These are phyloP conservation scores for Rutstroemia sp. DNA, from an alignment of 2,329 filamentous ascomycete genomes.

Conservation along the genomic window DNA sequence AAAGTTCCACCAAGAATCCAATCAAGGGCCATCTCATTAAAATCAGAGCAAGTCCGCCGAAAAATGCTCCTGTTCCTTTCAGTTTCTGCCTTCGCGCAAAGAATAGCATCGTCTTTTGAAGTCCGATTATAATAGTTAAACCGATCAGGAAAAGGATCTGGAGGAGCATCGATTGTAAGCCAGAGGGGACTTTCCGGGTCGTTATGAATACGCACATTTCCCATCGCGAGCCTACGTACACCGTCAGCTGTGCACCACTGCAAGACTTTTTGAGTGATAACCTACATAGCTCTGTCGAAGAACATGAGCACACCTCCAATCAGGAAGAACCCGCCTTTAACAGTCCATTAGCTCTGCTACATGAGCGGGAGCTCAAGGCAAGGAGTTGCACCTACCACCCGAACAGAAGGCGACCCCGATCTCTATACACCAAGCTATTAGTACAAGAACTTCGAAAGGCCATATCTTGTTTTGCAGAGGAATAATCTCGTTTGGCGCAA, in stretches of 20 bases:
- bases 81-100: constrained; percentile 91
- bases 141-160: constrained; percentile 97
- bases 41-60: constrained; percentile 75
- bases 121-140: constrained; percentile 89
- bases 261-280: constrained; percentile 15
- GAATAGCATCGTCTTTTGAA: constrained; percentile 85
- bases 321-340: constrained; percentile 82
- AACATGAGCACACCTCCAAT: constrained; percentile 92
- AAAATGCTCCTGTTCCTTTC: constrained; percentile 85
- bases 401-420: constrained; percentile 97
- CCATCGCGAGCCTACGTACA: constrained; percentile 79
- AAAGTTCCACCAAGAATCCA: constrained; percentile 84
- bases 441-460: constrained; percentile 9
- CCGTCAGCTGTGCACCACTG: background rate
- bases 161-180: constrained; percentile 8
- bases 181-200: constrained; percentile 37
- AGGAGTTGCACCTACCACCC: constrained; percentile 62
- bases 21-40: constrained; percentile 84
- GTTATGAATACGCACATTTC: constrained; percentile 46
- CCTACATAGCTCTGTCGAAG: constrained; percentile 92
- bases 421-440: constrained; percentile 49
- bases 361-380: constrained; percentile 14
- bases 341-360: constrained; percentile 12
- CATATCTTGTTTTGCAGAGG: background rate
- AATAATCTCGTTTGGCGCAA: constrained; percentile 20